These are phyloP conservation scores for Kluyveromyces starmeri DNA, from an alignment of 805 yeast species.

Conservation along the genomic window DNA sequence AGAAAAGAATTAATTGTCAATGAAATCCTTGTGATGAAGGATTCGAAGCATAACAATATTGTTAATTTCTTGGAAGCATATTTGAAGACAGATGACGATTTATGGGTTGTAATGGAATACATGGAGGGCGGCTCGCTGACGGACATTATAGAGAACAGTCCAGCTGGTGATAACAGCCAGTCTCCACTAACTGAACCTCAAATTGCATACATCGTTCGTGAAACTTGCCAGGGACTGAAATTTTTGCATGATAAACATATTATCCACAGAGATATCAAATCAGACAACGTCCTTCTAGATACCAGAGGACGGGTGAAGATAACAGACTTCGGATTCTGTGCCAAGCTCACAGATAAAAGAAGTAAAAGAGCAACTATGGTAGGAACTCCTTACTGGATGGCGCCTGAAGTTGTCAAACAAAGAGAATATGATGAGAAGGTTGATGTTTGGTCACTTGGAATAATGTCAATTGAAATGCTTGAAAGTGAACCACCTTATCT, in stretches of 20 bases:
- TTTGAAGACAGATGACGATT: constrained; percentile 64
- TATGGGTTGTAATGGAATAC: constrained; percentile 99
- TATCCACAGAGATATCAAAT: constrained; percentile 94
- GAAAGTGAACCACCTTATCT: constrained; percentile 98
- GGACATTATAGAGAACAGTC: constrained; percentile 88
- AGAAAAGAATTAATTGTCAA: constrained; percentile 91
- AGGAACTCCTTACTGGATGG: constrained; percentile 99
- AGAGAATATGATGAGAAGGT: constrained; percentile 96
- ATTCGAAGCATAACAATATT: constrained; percentile 86
- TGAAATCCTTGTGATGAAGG: constrained; percentile 95
- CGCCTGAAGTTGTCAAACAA: constrained; percentile 95
- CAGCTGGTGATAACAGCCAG: constrained; percentile 31
- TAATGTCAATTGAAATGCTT: constrained; percentile 97
- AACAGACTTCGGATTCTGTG: constrained; percentile 97
- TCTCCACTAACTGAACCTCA: constrained; percentile 66
- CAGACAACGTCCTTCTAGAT: constrained; percentile 86
- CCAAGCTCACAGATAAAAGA: constrained; percentile 75
- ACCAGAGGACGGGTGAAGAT: constrained; percentile 79
- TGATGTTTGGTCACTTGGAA: constrained; percentile 97
- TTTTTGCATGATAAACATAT: constrained; percentile 87
- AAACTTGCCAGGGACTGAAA: constrained; percentile 83
- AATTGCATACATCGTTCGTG: constrained; percentile 84
- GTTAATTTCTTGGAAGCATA: constrained; percentile 92
- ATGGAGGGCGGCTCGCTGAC: constrained; percentile 99
- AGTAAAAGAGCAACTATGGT: constrained; percentile 96